Base-by-base conservation (phyloP, 345 rosid species). In the Cardamine occulta region DNA sequence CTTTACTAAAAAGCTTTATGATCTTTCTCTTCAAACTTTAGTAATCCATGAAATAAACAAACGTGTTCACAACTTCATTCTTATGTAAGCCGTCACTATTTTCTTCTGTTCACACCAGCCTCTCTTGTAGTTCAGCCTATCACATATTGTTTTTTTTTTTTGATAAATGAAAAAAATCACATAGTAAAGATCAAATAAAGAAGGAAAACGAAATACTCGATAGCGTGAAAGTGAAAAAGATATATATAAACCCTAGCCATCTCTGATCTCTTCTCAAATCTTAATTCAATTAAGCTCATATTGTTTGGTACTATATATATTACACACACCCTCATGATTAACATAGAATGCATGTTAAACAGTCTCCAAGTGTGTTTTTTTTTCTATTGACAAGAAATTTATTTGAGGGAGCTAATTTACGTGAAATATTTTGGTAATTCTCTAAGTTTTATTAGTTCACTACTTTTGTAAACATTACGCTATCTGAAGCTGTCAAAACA, bases 1-100 rank as follows among this genome's bases (percentile, higher is more conserved):
- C 75, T 70, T 76, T 76, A 54, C 44, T 35, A 12, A 54, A 58
- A 76, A 31, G 75, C 26, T 8, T 62, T 69, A 44, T 63, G 70
- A 53, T 76, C 57, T n/a, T n/a, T 21, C 13, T 51, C 69, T 57
- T 53, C 51, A 62, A 62, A 49, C 58, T 62, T 69, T 61, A 69
- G 21, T 2, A 69, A 69, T 69, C 64, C 58, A 69, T 70, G 59
- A 62, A 62, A 26, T 24, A 62, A 42, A 15, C 29, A 69, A 69
- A 70, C 66, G 71, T 44, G 75, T 63, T 76, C 75, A 70, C 75
- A 70, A 23, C 59, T 54, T 10, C 26, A 14, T 42, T 18, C 4
- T 12, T 14, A 8, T 39, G 14, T 15, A 45, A 26, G 76, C 59
- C 61, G 68, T 71, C 72, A 71, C 47, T 57, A 44, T 29, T 55